Evolutionary conservation across 2,329 filamentous ascomycete species (phyloP).

Genomic region (Coniochaeta hoffmannii): DNA sequence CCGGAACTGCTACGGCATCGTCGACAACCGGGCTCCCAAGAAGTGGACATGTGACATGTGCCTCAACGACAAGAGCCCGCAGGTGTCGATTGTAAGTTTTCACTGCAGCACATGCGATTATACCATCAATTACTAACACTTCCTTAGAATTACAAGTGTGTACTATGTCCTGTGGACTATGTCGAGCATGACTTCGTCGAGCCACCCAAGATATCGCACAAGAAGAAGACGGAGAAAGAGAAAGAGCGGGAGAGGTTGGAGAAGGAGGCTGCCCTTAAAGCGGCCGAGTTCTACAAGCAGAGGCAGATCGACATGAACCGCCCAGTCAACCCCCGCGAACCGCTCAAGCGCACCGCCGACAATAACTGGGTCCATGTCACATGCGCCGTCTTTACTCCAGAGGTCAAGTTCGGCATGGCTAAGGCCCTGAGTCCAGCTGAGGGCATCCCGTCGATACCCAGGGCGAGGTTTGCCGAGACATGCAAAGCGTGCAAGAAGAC

Average conservation of each 20-base stretch:
- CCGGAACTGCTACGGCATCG: conserved; percentile 83
- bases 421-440: conserved; percentile 78
- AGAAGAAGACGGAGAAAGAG: conserved; percentile 85
- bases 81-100: conserved; percentile 74
- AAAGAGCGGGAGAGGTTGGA: conserved; percentile 82
- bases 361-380: conserved; percentile 98
- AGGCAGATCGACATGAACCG: conserved; percentile 79
- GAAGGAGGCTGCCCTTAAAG: conserved; percentile 72
- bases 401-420: conserved; percentile 87
- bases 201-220: conserved; percentile 69
- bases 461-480: conserved; percentile 62
- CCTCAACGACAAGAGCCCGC: conserved; percentile 83
- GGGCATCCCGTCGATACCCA: conserved; percentile 77
- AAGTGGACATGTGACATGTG: conserved; percentile 98
- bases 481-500: conserved; percentile 79
- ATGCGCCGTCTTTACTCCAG: conserved; percentile 85
- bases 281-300: conserved; percentile 73
- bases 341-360: conserved; percentile 85
- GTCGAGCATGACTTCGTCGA: conserved; percentile 82
- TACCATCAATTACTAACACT: conserved; percentile 3
- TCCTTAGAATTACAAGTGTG: conserved; percentile 75
- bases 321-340: conserved; percentile 76
- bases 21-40: conserved; percentile 57
- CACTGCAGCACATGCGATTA: background rate
- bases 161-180: conserved; percentile 77